phyloP scores from a whole-genome alignment of 345 rosid genomes.

The Eucalyptus camaldulensis region DNA sequence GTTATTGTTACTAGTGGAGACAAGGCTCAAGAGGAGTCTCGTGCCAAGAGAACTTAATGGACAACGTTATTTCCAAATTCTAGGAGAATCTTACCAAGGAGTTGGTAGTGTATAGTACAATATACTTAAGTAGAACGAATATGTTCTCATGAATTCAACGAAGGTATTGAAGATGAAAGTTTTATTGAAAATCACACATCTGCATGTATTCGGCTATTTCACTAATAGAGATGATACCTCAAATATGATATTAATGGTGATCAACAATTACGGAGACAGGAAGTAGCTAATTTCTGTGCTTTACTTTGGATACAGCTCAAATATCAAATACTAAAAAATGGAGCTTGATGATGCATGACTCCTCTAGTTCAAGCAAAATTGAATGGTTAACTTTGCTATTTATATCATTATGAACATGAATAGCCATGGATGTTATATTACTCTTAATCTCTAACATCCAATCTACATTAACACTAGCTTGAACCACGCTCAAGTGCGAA shows the following conservation, averaged over 20 bases:
- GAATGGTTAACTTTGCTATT: background rate
- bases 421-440: background rate
- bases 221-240: background rate
- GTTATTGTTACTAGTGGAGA: background rate
- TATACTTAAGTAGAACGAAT: accelerated
- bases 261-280: background rate
- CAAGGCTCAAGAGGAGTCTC: background rate
- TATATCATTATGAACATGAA: background rate
- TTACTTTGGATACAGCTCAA: background rate
- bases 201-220: accelerated
- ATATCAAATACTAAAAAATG: background rate
- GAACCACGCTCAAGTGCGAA: background rate
- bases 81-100: background rate
- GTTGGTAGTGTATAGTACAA: background rate
- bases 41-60: background rate
- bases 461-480: background rate
- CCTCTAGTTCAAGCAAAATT: background rate
- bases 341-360: background rate
- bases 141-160: background rate
- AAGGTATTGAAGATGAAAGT: background rate
- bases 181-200: background rate
- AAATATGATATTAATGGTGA: background rate
- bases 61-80: background rate
- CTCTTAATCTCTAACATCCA: background rate
- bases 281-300: background rate